phyloP scores from a whole-genome alignment of 2,329 filamentous ascomycete genomes.

The Colletotrichum sp. region DNA sequence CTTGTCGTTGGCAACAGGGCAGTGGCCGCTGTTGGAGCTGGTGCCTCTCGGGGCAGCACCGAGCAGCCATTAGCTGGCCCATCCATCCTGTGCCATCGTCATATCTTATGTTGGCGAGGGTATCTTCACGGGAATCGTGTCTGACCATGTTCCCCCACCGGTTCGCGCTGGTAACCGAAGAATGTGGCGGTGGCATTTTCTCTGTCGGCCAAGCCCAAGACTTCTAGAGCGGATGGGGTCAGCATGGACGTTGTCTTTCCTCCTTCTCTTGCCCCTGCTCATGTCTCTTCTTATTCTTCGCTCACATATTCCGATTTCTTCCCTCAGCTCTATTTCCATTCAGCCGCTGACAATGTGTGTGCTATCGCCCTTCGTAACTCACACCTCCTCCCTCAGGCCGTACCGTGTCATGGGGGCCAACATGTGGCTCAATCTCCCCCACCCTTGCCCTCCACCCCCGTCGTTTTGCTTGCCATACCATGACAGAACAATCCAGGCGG shows the following conservation, averaged over 20 bases:
- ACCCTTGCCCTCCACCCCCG: not conserved
- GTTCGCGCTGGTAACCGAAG: slow-evolving; percentile 14
- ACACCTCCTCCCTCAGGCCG: not conserved
- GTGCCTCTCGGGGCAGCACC: not conserved
- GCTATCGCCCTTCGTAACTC: not conserved
- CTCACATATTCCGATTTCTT: not conserved
- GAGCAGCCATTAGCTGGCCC: not conserved
- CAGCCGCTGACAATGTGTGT: not conserved
- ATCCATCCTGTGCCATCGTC: not conserved
- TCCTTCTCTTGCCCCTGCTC: not conserved
- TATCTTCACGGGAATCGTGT: not conserved
- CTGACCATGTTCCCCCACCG: not conserved
- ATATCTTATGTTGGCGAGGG: not conserved
- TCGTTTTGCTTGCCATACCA: not conserved
- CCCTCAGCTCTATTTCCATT: not conserved
- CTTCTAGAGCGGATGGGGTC: not conserved
- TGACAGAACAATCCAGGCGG: not conserved
- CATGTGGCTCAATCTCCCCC: not conserved
- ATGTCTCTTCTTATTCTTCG: not conserved
- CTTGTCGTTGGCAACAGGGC: not conserved
- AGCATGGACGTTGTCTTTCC: not conserved
- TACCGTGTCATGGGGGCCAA: not conserved
- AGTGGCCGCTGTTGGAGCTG: not conserved
- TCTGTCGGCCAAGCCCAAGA: not conserved
- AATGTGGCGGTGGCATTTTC: not conserved